Conservation (phyloP, 306 rosid genomes). For the Cotoneaster glaucophyllus region DNA sequence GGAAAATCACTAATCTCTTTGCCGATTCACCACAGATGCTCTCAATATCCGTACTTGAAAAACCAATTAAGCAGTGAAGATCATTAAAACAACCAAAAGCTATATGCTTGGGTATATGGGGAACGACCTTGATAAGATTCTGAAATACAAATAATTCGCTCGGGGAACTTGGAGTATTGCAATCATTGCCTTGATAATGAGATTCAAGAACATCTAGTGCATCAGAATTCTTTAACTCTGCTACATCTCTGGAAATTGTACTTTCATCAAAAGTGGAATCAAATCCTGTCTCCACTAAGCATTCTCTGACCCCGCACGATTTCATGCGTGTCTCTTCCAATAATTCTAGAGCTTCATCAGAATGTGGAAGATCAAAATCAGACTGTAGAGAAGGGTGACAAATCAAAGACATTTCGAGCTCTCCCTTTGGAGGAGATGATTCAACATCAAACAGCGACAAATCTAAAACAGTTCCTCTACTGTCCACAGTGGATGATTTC, state of each 20-base stretch:
- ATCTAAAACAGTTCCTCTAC: background rate
- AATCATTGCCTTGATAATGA: background rate
- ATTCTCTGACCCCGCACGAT: too few relatives aligned
- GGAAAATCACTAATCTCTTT: background rate
- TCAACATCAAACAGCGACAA: background rate
- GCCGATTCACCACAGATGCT: background rate
- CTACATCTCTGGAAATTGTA: background rate
- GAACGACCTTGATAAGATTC: slow-evolving; percentile 4
- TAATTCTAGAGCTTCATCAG: too few relatives aligned
- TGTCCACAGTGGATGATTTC: background rate
- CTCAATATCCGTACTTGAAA: background rate
- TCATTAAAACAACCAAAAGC: background rate
- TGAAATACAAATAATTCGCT: background rate
- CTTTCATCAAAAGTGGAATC: background rate
- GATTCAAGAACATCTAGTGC: background rate
- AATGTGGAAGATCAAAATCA: too few relatives aligned
- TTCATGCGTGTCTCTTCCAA: too few relatives aligned
- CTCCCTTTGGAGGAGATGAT: slow-evolving; percentile 6
- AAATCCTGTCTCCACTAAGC: too few relatives aligned
- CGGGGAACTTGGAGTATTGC: background rate
- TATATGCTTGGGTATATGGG: slow-evolving; percentile 3
- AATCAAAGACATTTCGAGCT: slow-evolving; percentile 2
- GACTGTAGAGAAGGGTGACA: background rate
- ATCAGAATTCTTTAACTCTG: background rate
- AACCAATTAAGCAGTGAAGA: background rate